These are phyloP conservation scores for Apiotrichum sp. DNA, from an alignment of 1,284 basidiomycete genomes.

Conservation along the genomic window DNA sequence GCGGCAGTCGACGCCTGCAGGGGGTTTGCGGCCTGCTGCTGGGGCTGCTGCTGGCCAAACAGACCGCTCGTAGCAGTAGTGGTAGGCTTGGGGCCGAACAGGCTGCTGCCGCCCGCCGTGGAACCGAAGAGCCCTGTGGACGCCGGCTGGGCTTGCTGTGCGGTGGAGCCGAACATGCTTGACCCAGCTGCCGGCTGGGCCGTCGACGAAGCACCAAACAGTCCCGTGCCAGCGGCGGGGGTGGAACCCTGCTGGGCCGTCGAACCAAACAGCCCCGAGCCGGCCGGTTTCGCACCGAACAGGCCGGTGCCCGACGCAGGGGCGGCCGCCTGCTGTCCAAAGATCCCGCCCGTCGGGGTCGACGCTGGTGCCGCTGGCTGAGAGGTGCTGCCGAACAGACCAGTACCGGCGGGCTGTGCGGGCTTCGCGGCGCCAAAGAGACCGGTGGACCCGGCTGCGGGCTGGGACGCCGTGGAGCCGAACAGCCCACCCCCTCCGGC, in stretches of 20 bases:
- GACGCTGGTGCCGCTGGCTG: too few relatives aligned
- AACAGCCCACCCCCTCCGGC: conserved; percentile 8
- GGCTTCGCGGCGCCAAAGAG: conserved; percentile 4
- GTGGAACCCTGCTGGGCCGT: conserved; percentile 9
- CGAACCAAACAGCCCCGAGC: conserved; percentile 20
- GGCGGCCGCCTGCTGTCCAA: too few relatives aligned
- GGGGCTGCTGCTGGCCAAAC: conserved; percentile 8
- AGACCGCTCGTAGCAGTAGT: conserved; percentile 1
- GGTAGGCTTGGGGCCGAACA: conserved; percentile 4
- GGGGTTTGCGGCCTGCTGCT: background rate
- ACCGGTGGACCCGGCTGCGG: conserved; percentile 4
- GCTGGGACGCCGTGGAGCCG: background rate
- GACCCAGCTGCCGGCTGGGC: background rate
- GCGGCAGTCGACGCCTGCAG: conserved; percentile 6
- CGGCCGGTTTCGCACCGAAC: background rate
- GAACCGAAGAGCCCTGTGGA: conserved; percentile 5
- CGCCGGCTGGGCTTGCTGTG: background rate
- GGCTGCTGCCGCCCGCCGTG: conserved; percentile 1
- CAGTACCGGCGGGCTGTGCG: too few relatives aligned
- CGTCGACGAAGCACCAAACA: conserved; percentile 4
- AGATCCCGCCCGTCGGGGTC: too few relatives aligned
- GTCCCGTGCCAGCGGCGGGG: conserved; percentile 1
- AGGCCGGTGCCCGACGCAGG: too few relatives aligned
- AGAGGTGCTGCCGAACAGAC: too few relatives aligned
- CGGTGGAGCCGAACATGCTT: conserved; percentile 1